These are phyloP conservation scores for Pseudocohnilembus persalinus DNA, from an alignment of 169 alveolate genomes.

Conservation along the genomic window DNA sequence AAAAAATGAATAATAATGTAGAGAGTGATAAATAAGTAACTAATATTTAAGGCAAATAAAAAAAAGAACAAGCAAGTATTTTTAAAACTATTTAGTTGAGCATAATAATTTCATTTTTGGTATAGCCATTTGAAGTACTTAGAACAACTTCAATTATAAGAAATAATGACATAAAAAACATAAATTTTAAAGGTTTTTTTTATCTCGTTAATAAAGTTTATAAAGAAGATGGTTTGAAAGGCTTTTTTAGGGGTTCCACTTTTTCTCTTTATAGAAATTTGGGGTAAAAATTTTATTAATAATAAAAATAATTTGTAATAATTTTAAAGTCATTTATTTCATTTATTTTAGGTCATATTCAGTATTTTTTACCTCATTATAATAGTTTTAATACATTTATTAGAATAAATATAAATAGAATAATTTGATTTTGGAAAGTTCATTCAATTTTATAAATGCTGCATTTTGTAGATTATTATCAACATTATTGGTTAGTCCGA, in stretches of 20 bases:
- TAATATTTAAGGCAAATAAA: too few relatives aligned
- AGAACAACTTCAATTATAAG: slow-evolving; percentile 20
- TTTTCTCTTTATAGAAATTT: slow-evolving; percentile 14
- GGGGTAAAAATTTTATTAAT: neutral
- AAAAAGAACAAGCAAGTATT: neutral
- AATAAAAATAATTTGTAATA: too few relatives aligned
- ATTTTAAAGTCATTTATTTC: too few relatives aligned
- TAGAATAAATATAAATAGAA: neutral
- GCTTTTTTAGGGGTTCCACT: slow-evolving; percentile 39
- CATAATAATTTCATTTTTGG: neutral
- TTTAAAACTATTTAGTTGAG: neutral
- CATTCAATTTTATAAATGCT: slow-evolving; percentile 22
- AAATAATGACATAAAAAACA: neutral
- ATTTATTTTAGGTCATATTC: neutral
- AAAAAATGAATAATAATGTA: too few relatives aligned
- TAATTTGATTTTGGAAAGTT: neutral
- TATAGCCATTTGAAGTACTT: slow-evolving; percentile 24
- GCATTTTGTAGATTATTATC: slow-evolving; percentile 2
- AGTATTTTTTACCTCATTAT: slow-evolving; percentile 25
- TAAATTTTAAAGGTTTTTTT: slow-evolving; percentile 7
- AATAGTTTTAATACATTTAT: slow-evolving; percentile 14
- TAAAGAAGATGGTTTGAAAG: slow-evolving; percentile 34
- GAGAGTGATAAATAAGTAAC: too few relatives aligned
- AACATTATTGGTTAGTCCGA: slow-evolving; percentile 9
- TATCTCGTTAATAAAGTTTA: slow-evolving; percentile 6